These are phyloP conservation scores for Coniochaeta pulveracea DNA, from an alignment of 2,329 filamentous ascomycete genomes.

Conservation along the genomic window DNA sequence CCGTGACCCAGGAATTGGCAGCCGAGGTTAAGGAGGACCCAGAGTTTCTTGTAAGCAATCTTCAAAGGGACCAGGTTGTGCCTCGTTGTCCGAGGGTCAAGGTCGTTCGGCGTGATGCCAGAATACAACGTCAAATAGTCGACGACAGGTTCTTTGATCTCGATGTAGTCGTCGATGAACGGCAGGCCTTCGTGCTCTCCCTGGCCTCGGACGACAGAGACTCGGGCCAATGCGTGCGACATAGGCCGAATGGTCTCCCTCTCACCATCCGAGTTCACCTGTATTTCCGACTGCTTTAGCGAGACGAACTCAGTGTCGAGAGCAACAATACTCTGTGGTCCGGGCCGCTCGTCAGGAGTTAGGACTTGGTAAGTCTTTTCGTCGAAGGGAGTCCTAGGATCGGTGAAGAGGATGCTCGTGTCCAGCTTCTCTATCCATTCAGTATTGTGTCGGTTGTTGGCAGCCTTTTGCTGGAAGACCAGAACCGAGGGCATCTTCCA, in stretches of 20 bases:
- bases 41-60: conserved; percentile 93
- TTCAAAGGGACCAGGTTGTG: conserved; percentile 85
- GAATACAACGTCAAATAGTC: conserved; percentile 94
- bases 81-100: conserved; percentile 65
- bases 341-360: conserved; percentile 52
- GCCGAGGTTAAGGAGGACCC: conserved; percentile 89
- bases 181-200: conserved; percentile 70
- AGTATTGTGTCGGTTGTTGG: conserved; percentile 72
- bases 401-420: conserved; percentile 71
- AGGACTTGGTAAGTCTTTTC: conserved; percentile 50
- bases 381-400: conserved; percentile 33
- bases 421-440: conserved; percentile 80
- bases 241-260: conserved; percentile 86
- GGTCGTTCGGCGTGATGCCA: conserved; percentile 75
- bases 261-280: conserved; percentile 89
- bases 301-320: conserved; percentile 96
- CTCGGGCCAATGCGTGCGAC: conserved; percentile 82
- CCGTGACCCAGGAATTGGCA: conserved; percentile 92
- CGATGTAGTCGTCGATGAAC: conserved; percentile 97
- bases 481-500: conserved; percentile 93
- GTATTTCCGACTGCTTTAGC: conserved; percentile 84
- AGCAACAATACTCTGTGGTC: conserved; percentile 65
- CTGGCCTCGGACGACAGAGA: conserved; percentile 75
- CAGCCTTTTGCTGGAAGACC: conserved; percentile 71
- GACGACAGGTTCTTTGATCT: conserved; percentile 79